Evolutionary conservation across 2,329 filamentous ascomycete species (phyloP), one percentile per base, ranked within the genome.

Genomic region (Fusarium sp.): DNA sequence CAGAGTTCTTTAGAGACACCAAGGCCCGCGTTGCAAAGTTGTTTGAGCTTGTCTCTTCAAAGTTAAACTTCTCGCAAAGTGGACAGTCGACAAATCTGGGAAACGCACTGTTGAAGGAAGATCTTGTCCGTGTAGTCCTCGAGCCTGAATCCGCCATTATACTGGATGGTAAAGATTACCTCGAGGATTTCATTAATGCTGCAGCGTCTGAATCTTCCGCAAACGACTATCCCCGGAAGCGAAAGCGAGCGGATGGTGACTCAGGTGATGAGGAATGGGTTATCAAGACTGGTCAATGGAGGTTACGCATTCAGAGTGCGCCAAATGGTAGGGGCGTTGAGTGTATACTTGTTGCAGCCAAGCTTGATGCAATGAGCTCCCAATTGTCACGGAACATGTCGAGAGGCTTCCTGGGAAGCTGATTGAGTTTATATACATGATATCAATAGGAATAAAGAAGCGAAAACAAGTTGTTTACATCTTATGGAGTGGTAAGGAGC

Each of bases 41-140:
- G 9, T 89, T 97, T 71, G 91, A 93, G 74, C 91, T 97, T 12
- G 87, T 97, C n/a, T 89, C 92, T 4, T 91, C 91, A 37, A 97
- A 95, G 79, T 87, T 96, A 73, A 92, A 91, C 69, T 80, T 94
- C 9, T 89, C 92, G 14, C 83, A 84, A 1, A 86, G 92, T 2
- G 91, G 92, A 11, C 88, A 90, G 74, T 87, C 90, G 0, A 85
- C 89, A 1, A 90, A 88, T 23, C 92, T 92, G 0, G 91, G 90
- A 0, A 91, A 91, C 76, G 92, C 90, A 0, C 88, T 92, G 0
- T 80, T 93, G 33, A 91, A 89, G 75, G 91, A 93, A 61, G 90
- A 93, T 66, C 85, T 88, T 13, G 90, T 97, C 18, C 89, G 89
- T 64, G 86, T 93, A 15, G 80, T 85, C 4, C 81, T 95, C 27